phyloP scores from a whole-genome alignment of 2,329 filamentous ascomycete genomes.

The Xylaria multiplex region DNA sequence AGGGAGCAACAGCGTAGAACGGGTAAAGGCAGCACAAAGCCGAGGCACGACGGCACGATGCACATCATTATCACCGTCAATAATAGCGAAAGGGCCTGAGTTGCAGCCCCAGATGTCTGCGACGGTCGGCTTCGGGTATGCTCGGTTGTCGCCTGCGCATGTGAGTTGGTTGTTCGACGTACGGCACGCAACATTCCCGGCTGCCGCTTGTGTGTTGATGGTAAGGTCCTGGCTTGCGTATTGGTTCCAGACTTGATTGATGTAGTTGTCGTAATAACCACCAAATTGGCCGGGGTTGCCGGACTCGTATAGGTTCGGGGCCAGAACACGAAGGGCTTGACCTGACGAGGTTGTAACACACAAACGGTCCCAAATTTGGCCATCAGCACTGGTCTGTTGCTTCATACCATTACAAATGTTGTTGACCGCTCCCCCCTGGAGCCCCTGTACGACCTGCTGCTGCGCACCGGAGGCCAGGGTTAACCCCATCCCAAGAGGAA shows the following conservation, averaged over 20 bases:
- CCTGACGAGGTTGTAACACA: slow-evolving; percentile 54
- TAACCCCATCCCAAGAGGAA: slow-evolving; percentile 61
- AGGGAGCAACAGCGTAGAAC: slow-evolving; percentile 56
- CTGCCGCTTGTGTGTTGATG: slow-evolving; percentile 56
- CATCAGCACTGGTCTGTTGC: slow-evolving; percentile 52
- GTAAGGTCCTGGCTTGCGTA: slow-evolving; percentile 53
- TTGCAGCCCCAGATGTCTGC: slow-evolving; percentile 63
- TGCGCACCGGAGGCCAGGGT: slow-evolving; percentile 49
- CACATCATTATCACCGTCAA: slow-evolving; percentile 52
- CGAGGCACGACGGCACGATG: slow-evolving; percentile 58
- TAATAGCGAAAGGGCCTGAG: slow-evolving; percentile 57
- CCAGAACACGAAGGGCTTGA: slow-evolving; percentile 56
- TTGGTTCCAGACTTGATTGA: slow-evolving; percentile 57
- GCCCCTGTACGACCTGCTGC: slow-evolving; percentile 54
- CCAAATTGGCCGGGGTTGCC: slow-evolving; percentile 51
- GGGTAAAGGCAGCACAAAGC: slow-evolving; percentile 61
- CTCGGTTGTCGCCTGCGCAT: slow-evolving; percentile 56
- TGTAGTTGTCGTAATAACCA: slow-evolving; percentile 57
- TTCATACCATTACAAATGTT: slow-evolving; percentile 55
- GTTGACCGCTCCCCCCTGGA: slow-evolving; percentile 50
- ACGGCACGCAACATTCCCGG: slow-evolving; percentile 55
- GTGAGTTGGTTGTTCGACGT: slow-evolving; percentile 50
- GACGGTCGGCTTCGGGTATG: slow-evolving; percentile 56
- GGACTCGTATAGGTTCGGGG: slow-evolving; percentile 56
- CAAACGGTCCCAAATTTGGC: slow-evolving; percentile 56